Evolutionary conservation across 768 basidiomycete genomes (phyloP).

Genomic region (Hericium coralloides): DNA sequence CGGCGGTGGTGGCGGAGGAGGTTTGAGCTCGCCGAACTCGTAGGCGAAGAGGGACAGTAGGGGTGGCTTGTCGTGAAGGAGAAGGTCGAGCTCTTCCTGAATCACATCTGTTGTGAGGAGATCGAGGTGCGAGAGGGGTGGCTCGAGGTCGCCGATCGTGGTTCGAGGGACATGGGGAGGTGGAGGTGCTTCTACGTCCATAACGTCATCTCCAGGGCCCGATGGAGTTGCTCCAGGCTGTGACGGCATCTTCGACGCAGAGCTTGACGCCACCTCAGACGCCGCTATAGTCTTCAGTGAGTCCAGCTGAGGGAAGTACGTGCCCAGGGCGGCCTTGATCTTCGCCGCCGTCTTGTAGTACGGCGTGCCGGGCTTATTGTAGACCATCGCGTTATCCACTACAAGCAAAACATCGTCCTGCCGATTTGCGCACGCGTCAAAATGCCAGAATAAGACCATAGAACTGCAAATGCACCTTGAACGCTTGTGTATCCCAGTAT

Average conservation of each 20-base stretch:
- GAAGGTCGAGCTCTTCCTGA: conserved; percentile 41
- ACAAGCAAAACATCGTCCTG: conserved; percentile 83
- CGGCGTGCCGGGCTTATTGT: conserved; percentile 69
- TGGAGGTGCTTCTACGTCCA: background rate
- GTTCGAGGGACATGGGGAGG: background rate
- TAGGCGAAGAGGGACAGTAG: conserved; percentile 60
- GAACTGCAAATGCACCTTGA: conserved; percentile 39
- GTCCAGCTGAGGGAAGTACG: conserved; percentile 37
- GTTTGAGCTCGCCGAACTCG: conserved; percentile 54
- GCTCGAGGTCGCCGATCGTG: conserved; percentile 68
- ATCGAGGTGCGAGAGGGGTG: conserved; percentile 46
- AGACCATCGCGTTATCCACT: conserved; percentile 74
- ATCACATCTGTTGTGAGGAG: conserved; percentile 50
- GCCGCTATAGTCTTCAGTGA: conserved; percentile 14
- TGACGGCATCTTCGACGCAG: background rate
- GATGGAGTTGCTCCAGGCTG: background rate
- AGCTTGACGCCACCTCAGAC: background rate
- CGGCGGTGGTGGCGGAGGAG: conserved; percentile 48
- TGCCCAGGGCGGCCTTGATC: conserved; percentile 38
- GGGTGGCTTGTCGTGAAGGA: conserved; percentile 43
- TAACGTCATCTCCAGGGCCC: no score
- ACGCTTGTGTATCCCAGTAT: conserved; percentile 70
- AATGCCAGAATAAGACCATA: conserved; percentile 5
- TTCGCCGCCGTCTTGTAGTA: conserved; percentile 63
- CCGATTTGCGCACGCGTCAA: background rate